phyloP scores from a whole-genome alignment of 1,139 yeast species.

The Eremothecium gossypii region DNA sequence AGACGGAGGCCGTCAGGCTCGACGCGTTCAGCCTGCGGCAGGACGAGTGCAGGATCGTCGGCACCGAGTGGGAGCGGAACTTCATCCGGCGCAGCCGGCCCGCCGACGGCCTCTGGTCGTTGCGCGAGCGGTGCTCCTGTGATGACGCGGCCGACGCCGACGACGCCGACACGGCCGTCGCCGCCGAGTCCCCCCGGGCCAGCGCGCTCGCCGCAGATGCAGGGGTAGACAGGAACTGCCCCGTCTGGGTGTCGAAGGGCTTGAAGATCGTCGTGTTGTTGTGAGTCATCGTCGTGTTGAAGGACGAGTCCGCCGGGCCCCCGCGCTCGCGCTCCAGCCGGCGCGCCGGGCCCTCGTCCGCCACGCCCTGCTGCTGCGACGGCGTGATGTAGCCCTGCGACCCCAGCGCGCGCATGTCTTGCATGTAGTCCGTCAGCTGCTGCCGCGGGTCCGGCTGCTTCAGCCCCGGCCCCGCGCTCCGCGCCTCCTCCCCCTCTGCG shows the following conservation, averaged over 20 bases:
- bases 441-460: constrained; percentile 1
- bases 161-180: neutral
- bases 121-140: constrained; percentile 3
- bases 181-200: neutral
- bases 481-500: constrained; percentile 1
- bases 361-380: constrained; percentile 4
- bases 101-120: constrained; percentile 2
- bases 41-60: constrained; percentile 29
- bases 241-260: constrained; percentile 27
- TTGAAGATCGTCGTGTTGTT: constrained; percentile 18
- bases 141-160: constrained; percentile 1
- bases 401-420: constrained; percentile 8
- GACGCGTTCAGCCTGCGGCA: constrained; percentile 18
- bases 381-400: constrained; percentile 12
- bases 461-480: constrained; percentile 2
- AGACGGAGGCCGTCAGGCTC: constrained; percentile 3
- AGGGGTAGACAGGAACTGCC: constrained; percentile 18
- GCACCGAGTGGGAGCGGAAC: constrained; percentile 28
- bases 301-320: constrained; percentile 6
- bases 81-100: constrained; percentile 12
- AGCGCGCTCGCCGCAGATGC: constrained; percentile 4
- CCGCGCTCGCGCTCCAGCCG: constrained; percentile 1
- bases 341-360: constrained; percentile 5
- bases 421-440: constrained; percentile 8
- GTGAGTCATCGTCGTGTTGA: constrained; percentile 7